Evolutionary conservation across 1,284 basidiomycete genomes (phyloP).

Genomic region (Ustilago xerochloae): DNA sequence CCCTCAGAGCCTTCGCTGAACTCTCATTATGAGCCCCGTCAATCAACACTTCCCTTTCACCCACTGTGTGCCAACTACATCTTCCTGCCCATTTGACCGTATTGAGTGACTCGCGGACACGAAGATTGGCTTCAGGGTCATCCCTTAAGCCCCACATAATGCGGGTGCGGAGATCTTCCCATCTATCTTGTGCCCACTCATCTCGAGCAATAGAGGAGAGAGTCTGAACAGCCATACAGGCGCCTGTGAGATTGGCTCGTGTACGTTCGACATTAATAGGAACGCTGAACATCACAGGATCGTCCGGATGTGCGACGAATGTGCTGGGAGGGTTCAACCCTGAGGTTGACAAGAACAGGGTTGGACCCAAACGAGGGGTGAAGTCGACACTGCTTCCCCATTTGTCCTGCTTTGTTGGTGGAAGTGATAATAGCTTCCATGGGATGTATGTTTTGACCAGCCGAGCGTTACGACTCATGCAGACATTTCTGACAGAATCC

Average conservation of each 20-base stretch:
- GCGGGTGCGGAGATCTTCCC: slow-evolving; percentile 55
- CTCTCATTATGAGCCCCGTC: slow-evolving; percentile 97
- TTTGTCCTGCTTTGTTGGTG: slow-evolving; percentile 21
- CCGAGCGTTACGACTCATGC: slow-evolving; percentile 35
- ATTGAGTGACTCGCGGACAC: slow-evolving; percentile 32
- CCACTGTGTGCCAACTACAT: slow-evolving; percentile 75
- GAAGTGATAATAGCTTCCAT: slow-evolving; percentile 37
- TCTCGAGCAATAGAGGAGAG: slow-evolving; percentile 63
- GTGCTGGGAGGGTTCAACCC: slow-evolving; percentile 47
- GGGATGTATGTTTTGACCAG: slow-evolving; percentile 52
- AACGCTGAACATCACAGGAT: slow-evolving; percentile 37
- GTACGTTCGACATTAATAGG: slow-evolving; percentile 48
- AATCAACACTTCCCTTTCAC: slow-evolving; percentile 71
- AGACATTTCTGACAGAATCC: slow-evolving; percentile 44
- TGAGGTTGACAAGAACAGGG: slow-evolving; percentile 42
- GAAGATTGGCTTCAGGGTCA: slow-evolving; percentile 32
- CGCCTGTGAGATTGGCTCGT: slow-evolving; percentile 52
- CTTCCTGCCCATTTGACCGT: slow-evolving; percentile 80
- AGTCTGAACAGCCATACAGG: slow-evolving; percentile 61
- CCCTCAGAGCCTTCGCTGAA: slow-evolving; percentile 78
- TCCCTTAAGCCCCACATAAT: slow-evolving; percentile 59
- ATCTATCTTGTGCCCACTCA: slow-evolving; percentile 44
- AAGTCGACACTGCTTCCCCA: slow-evolving; percentile 38
- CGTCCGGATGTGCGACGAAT: slow-evolving; percentile 47
- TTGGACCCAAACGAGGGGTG: slow-evolving; percentile 30